Percentiles rank a stretch among this genome's conserved stretches.
phyloP scores from a whole-genome alignment of 495 filamentous ascomycete species.

The Podospora pseudocomata region DNA sequence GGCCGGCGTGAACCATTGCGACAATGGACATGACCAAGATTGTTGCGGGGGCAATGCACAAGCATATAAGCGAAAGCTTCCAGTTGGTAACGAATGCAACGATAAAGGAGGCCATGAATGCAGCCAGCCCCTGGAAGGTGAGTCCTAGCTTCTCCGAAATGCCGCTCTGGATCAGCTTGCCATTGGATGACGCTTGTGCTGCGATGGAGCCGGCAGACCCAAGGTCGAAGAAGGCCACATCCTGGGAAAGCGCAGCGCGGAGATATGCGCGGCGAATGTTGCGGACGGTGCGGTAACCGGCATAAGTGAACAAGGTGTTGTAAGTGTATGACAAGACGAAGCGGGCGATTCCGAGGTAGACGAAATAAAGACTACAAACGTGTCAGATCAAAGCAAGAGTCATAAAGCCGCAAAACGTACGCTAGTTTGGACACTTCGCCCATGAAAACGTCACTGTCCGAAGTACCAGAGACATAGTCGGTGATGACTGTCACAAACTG shows the following conservation, averaged over 20 bases:
- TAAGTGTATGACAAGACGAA: conserved; percentile 46
- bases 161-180: conserved; percentile 76
- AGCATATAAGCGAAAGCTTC: conserved; percentile 75
- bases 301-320: conserved; percentile 23
- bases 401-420: not conserved
- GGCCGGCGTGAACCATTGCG: conserved; percentile 67
- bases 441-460: conserved; percentile 11
- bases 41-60: conserved; percentile 69
- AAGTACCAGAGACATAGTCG: conserved; percentile 14
- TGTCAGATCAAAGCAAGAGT: not conserved
- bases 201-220: conserved; percentile 84
- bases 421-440: conserved; percentile 17
- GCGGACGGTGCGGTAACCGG: conserved; percentile 28
- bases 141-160: conserved; percentile 81
- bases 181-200: conserved; percentile 82
- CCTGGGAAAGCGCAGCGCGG: conserved; percentile 33
- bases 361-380: conserved; percentile 39
- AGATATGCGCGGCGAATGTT: conserved; percentile 38
- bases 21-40: conserved; percentile 64
- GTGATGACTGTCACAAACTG: conserved; percentile 31
- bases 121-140: conserved; percentile 65
- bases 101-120: conserved; percentile 79
- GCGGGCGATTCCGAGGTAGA: conserved; percentile 54
- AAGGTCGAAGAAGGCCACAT: conserved; percentile 81
- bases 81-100: conserved; percentile 83